phyloP scores from a whole-genome alignment of 805 yeast species.

The Candida maris region DNA sequence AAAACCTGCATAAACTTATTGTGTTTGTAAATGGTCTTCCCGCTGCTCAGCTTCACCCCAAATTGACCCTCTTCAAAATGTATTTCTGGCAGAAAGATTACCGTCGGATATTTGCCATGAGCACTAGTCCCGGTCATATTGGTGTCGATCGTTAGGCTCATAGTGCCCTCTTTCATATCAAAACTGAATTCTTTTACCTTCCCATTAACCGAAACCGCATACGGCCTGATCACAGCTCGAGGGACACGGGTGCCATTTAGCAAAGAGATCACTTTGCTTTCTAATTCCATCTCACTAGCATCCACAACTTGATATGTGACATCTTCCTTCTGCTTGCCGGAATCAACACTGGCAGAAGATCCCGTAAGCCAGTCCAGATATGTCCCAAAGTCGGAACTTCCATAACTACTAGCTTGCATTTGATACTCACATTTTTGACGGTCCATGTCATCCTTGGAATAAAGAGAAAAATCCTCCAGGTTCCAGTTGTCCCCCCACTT shows the following conservation, averaged over 20 bases:
- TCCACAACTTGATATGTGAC: slow-evolving; percentile 3
- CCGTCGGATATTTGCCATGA: slow-evolving; percentile 40
- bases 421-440: slow-evolving; percentile 14
- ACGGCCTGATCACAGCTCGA: slow-evolving; percentile 76
- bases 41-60: slow-evolving; percentile 51
- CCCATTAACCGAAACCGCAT: slow-evolving; percentile 64
- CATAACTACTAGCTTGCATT: slow-evolving; percentile 13
- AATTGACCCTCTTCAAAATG: slow-evolving; percentile 58
- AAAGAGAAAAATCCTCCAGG: slow-evolving; percentile 88
- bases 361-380: slow-evolving; percentile 24
- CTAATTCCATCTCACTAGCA: slow-evolving; percentile 14
- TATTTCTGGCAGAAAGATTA: slow-evolving; percentile 65
- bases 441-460: slow-evolving; percentile 59
- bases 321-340: slow-evolving; percentile 7
- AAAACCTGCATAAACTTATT: slow-evolving; percentile 51
- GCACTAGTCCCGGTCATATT: slow-evolving; percentile 11
- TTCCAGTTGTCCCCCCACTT: slow-evolving; percentile 92
- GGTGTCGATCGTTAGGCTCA: slow-evolving; percentile 43
- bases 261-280: slow-evolving; percentile 12
- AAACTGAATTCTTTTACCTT: slow-evolving; percentile 51
- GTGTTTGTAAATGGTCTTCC: slow-evolving; percentile 43
- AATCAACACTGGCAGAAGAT: slow-evolving; percentile 10
- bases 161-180: slow-evolving; percentile 47
- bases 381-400: slow-evolving; percentile 15
- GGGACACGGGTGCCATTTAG: slow-evolving; percentile 66